These are phyloP conservation scores for Hericium rajendrae DNA, from an alignment of 768 basidiomycete species.

Conservation along the genomic window DNA sequence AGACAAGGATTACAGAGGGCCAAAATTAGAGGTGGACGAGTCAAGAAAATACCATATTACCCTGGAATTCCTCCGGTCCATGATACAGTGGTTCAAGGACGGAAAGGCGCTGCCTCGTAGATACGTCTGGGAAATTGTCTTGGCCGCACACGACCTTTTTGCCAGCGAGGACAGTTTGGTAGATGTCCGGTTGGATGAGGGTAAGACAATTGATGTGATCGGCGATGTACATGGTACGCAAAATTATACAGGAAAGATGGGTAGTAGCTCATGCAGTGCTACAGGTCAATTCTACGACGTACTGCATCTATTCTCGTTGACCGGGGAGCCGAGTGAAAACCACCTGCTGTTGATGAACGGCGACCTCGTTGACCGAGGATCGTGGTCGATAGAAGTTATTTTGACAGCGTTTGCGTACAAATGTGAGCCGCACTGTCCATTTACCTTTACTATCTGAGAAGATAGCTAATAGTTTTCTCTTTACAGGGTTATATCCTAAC, in stretches of 20 bases:
- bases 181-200: slow-evolving; percentile 62
- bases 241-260: slow-evolving; percentile 1
- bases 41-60: slow-evolving; percentile 69
- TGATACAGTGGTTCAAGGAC: slow-evolving; percentile 90
- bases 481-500: slow-evolving; percentile 82
- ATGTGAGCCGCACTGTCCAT: slow-evolving; percentile 38
- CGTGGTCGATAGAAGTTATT: slow-evolving; percentile 90
- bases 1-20: slow-evolving; percentile 67
- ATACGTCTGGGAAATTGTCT: slow-evolving; percentile 92
- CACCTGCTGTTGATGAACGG: slow-evolving; percentile 89
- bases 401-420: slow-evolving; percentile 92
- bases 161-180: slow-evolving; percentile 75
- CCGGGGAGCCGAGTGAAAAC: slow-evolving; percentile 75
- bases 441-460: slow-evolving; percentile 2
- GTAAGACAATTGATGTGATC: slow-evolving; percentile 83
- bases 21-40: slow-evolving; percentile 47
- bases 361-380: slow-evolving; percentile 96
- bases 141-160: slow-evolving; percentile 75
- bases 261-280: slow-evolving; percentile 4
- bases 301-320: slow-evolving; percentile 76
- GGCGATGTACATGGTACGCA: slow-evolving; percentile 87
- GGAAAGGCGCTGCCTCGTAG: slow-evolving; percentile 88
- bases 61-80: slow-evolving; percentile 65
- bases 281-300: slow-evolving; percentile 93
- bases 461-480: slow-evolving; percentile 7